phyloP scores from a whole-genome alignment of 352 stramenopile genomes.

The Globisporangium emineosum region DNA sequence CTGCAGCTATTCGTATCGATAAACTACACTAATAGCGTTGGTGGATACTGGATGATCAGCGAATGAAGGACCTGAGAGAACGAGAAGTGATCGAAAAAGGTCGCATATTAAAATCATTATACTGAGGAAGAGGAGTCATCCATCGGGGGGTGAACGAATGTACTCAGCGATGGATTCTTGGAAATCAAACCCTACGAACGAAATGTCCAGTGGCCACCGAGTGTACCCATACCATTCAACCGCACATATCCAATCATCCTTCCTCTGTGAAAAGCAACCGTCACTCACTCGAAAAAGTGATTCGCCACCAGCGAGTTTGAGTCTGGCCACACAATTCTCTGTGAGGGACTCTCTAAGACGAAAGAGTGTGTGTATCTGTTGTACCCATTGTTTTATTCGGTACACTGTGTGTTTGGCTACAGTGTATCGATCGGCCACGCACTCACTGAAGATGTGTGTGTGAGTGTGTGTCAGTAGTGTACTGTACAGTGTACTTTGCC shows the following conservation, averaged over 20 bases:
- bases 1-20: no score
- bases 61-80: not conserved
- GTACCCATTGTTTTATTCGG: no score
- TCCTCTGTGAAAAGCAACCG: no score
- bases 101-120: not conserved
- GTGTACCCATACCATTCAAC: not conserved
- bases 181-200: not conserved
- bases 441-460: not conserved
- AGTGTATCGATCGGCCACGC: not conserved
- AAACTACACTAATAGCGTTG: no score
- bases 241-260: no score
- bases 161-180: not conserved
- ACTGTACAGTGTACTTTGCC: not conserved
- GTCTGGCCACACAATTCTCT: no score
- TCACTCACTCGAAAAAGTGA: not conserved
- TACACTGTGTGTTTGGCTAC: no score
- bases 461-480: slow-evolving; percentile 12
- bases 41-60: not conserved
- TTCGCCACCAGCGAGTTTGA: not conserved
- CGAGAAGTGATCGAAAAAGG: not conserved
- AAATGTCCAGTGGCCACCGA: not conserved
- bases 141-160: not conserved
- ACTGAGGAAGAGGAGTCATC: not conserved
- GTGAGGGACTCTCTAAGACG: no score
- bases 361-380: no score